Base-by-base conservation (phyloP, 345 rosid genomes). In the Psidium guajava region DNA sequence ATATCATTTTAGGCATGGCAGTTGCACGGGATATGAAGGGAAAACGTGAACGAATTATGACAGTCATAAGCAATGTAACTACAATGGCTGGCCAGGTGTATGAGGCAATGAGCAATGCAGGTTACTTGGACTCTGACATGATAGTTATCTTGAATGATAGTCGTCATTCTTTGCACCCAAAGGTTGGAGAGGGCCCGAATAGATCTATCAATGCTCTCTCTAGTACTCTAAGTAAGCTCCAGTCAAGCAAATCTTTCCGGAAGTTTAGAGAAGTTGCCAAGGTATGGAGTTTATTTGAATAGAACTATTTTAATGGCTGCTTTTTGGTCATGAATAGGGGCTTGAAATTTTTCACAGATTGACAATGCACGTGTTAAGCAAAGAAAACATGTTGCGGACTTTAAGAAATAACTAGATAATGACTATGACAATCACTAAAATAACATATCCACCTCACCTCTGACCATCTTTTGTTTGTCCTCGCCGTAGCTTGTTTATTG, bases 61-160 rank as follows among this genome's bases (percentile, higher is more conserved):
- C 95, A 27, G 93, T 97, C 85, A 97, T 97, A 32, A 91, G 95
- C 91, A 95, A 94, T 85, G 93, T 89, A 85, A 91, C 98, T 87
- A 93, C 96, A 49, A 91, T 94, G 92, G 95, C 98, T 22, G 99
- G 99, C 86, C 99, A 95, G 93, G 95, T 93, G 54, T 97, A 94
- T 80, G 99, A 97, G 90, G 97, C 99, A 56, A 97, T 97, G 98
- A 91, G 95, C 89, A 97, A 94, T 91, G 95, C 98, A 13, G 98
- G 99, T 82, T 95, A 95, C 89, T 90, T 97, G 92, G 95, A 97
- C 87, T 93, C 98, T 54, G 91, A 95, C 86, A 92, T 95, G 96
- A 92, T 97, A 80, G 98, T 97, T 83, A 97, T 95, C 84, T 90
- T 97, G 82, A 96, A 97, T 89, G 99, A 97, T 87, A 94, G 90